A percentile compares a stretch with the other conserved stretches of the same genome.
These are phyloP conservation scores for Lactarius psammicola DNA, from an alignment of 768 basidiomycete genomes.

Conservation along the genomic window DNA sequence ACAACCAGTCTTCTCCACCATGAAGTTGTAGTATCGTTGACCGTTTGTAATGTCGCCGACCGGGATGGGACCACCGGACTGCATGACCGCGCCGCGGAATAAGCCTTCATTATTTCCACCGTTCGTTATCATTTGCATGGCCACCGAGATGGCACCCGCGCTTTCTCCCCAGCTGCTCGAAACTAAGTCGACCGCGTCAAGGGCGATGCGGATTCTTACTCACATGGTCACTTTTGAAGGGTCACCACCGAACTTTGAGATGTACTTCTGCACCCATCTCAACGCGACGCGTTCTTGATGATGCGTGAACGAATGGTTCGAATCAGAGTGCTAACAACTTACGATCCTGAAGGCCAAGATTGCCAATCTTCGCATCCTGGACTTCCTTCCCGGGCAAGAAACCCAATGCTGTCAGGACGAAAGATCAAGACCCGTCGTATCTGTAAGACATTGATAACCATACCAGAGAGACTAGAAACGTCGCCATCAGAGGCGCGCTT, in stretches of 20 bases:
- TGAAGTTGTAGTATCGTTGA: slow-evolving; percentile 42
- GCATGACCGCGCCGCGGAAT: slow-evolving; percentile 47
- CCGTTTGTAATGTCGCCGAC: slow-evolving; percentile 34
- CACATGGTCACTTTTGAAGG: slow-evolving; percentile 58
- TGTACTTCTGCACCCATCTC: slow-evolving; percentile 66
- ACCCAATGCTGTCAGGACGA: slow-evolving; percentile 40
- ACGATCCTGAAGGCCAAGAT: slow-evolving; percentile 69
- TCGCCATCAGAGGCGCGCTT: neutral
- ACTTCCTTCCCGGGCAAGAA: slow-evolving; percentile 54
- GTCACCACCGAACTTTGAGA: slow-evolving; percentile 63
- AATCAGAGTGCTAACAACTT: slow-evolving; percentile 29
- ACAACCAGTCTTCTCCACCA: slow-evolving; percentile 44
- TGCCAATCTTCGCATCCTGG: slow-evolving; percentile 51
- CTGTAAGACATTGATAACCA: neutral
- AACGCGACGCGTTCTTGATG: slow-evolving; percentile 52
- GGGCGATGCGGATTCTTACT: slow-evolving; percentile 25
- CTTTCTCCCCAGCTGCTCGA: slow-evolving; percentile 48
- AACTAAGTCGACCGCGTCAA: slow-evolving; percentile 14
- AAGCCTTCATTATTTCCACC: slow-evolving; percentile 39
- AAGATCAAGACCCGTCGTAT: neutral
- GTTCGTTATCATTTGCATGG: slow-evolving; percentile 45
- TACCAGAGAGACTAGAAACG: slow-evolving; percentile 24
- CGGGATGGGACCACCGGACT: slow-evolving; percentile 42
- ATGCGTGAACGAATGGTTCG: neutral
- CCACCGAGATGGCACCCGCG: slow-evolving; percentile 52